Percentiles rank a stretch among this genome's conserved stretches.
Evolutionary conservation across 441 rosid species (phyloP).

Genomic region (Monsonia emarginata): DNA sequence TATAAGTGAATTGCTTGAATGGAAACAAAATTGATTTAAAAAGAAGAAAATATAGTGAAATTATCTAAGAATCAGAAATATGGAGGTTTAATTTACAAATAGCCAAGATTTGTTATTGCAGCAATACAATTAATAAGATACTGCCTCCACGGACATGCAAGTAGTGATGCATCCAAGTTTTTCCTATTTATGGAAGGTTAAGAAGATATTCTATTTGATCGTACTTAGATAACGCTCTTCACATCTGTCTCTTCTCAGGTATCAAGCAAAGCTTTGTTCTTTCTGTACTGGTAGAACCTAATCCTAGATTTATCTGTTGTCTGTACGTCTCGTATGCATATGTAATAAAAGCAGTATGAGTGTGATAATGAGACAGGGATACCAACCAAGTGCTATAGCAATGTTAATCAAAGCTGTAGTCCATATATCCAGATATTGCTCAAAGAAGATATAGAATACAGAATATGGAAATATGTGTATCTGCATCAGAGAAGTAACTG

Average conservation of each 20-base stretch:
- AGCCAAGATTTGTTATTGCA: background rate
- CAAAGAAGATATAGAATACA: slow-evolving; percentile 69
- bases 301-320: background rate
- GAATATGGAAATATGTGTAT: slow-evolving; percentile 62
- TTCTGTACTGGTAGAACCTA: too few relatives aligned
- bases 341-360: background rate
- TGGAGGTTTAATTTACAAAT: background rate
- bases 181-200: too few relatives aligned
- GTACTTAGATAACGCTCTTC: too few relatives aligned
- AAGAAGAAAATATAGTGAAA: too few relatives aligned
- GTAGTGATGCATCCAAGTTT: too few relatives aligned
- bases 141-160: background rate
- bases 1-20: background rate
- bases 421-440: slow-evolving; percentile 71
- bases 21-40: background rate
- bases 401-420: slow-evolving; percentile 47
- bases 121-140: too few relatives aligned
- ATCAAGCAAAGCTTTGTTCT: too few relatives aligned
- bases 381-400: slow-evolving; percentile 53
- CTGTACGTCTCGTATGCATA: background rate
- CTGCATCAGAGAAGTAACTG: slow-evolving; percentile 33
- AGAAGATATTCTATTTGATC: too few relatives aligned
- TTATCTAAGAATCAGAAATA: background rate
- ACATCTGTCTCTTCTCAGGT: too few relatives aligned
- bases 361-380: slow-evolving; percentile 9